phyloP scores from a whole-genome alignment of 768 basidiomycete species.

The Suillus americanus region DNA sequence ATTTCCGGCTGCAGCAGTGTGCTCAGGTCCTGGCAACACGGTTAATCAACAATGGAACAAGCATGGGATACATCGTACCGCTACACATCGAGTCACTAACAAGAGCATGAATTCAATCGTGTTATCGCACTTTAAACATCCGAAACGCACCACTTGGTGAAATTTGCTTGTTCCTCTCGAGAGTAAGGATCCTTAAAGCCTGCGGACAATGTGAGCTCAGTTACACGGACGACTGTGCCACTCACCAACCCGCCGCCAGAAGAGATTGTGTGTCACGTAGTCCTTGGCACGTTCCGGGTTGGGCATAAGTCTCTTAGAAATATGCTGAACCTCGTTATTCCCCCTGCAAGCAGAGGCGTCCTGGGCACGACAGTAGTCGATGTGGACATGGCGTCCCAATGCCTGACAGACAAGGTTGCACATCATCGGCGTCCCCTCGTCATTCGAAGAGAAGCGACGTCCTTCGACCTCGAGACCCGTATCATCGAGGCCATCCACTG shows the following conservation, averaged over 20 bases:
- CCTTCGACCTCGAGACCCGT: slow-evolving; percentile 52
- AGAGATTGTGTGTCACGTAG: slow-evolving; percentile 50
- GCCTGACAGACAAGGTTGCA: slow-evolving; percentile 56
- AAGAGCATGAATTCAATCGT: neutral
- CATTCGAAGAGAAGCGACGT: slow-evolving; percentile 47
- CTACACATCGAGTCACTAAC: slow-evolving; percentile 50
- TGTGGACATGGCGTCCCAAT: slow-evolving; percentile 56
- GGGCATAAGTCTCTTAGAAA: slow-evolving; percentile 42
- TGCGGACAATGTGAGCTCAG: slow-evolving; percentile 18
- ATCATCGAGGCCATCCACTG: slow-evolving; percentile 51
- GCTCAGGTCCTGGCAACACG: slow-evolving; percentile 46
- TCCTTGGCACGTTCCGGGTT: slow-evolving; percentile 51
- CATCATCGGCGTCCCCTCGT: slow-evolving; percentile 44
- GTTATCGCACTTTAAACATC: neutral
- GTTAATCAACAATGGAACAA: neutral
- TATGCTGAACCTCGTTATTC: slow-evolving; percentile 47
- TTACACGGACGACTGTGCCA: neutral
- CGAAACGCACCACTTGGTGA: slow-evolving; percentile 22
- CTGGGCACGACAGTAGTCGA: slow-evolving; percentile 53
- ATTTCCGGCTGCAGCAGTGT: slow-evolving; percentile 36
- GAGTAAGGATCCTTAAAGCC: slow-evolving; percentile 67
- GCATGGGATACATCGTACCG: slow-evolving; percentile 28
- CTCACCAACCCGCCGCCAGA: slow-evolving; percentile 58
- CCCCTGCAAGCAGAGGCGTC: slow-evolving; percentile 36
- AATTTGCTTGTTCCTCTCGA: slow-evolving; percentile 51